Base-by-base conservation (phyloP, 1,139 yeast species). In the Taphrina flavorubra region DNA sequence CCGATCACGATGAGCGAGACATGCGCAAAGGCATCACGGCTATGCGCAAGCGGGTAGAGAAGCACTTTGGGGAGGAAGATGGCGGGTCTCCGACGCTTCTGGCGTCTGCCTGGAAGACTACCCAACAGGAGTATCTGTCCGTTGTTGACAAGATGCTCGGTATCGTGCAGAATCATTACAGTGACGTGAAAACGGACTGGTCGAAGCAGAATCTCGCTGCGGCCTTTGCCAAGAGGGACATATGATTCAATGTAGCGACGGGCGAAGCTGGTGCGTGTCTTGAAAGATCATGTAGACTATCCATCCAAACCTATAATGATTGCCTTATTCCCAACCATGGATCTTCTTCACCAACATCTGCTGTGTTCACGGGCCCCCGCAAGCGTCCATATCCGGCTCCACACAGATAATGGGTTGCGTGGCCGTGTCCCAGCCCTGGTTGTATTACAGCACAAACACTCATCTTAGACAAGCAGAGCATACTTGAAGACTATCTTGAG, bases 1-100 rank as follows among this genome's bases (percentile, higher is more conserved):
- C 82, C 0, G 82, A 83, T 2, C 87, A 86, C 74, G 86, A 89
- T 13, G 77, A 83, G 1, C 84, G 83, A 70, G 95, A 89, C 68
- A 79, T 92, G 42, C 78, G 82, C 36, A 77, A 79, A 46, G 85
- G 87, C 55, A 85, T 88, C 2, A 83, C 82, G 14, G 85, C 84
- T 39, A 80, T 90, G 47, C 83, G 85, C 68, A 80, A 80, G 68
- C 84, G 86, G 56, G 83, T 91, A 68, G 86, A 85, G 61, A 81
- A 82, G 71, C 90, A 89, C 74, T 86, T 89, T 72, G 74, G 75
- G 6, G 77, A 75, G n/a, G 71, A 73, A 13, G 83, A 80, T 47
- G 80, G 75, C 51, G 40, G 44, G 4, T 16, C 55, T 51, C 39
- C 57, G 36, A 53, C 37, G 18, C 53, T 58, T 14, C 36, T 58